Base-by-base conservation (phyloP, 169 alveolate species). In the Theileria equi region DNA sequence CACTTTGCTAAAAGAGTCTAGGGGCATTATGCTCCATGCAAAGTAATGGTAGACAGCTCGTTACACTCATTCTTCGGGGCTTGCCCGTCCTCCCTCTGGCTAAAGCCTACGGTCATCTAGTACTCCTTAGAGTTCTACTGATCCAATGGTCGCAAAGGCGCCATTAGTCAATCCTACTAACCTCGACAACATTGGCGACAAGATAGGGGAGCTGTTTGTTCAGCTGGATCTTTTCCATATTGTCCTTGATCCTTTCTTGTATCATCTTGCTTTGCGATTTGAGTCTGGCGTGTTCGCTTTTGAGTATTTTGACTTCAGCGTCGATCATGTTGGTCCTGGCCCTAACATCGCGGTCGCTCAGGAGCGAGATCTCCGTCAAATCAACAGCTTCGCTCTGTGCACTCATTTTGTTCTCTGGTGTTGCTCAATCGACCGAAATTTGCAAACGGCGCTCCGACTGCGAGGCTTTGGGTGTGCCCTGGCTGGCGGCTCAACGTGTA, bases 141-240 rank as follows among this genome's bases (percentile, higher is more conserved):
- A n/a, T n/a, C n/a, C n/a, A n/a, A n/a, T n/a, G n/a, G n/a, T n/a
- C n/a, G n/a, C n/a, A n/a, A n/a, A n/a, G n/a, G n/a, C n/a, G n/a
- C n/a, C 21, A 69, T 72, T 41, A 81, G 34, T 35, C 85, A 90
- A 10, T 92, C 67, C 32, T 5, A 54, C 38, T 10, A 31, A 96
- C 95, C 85, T 98, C 99, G 0, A 97, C 96, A 7, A 98, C 98
- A 77, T 97, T 97, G 23, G 99, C 95, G 13, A 98, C 99, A 61
- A 98, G 89, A 79, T 97, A 97, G 0, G 99, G 99, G n/a, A 98
- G 89, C 81, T 96, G 98, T 44, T 94, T 92, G 70, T 94, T 95
- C 47, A 96, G 85, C 82, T 95, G 94, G 47, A 98, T 95, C 90
- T 96, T 96, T 88, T 95, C 98, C 45, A 90, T 76, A 68, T 94